These are phyloP conservation scores for Rheum nobile DNA, from an alignment of 148 eudicot species.

Conservation along the genomic window DNA sequence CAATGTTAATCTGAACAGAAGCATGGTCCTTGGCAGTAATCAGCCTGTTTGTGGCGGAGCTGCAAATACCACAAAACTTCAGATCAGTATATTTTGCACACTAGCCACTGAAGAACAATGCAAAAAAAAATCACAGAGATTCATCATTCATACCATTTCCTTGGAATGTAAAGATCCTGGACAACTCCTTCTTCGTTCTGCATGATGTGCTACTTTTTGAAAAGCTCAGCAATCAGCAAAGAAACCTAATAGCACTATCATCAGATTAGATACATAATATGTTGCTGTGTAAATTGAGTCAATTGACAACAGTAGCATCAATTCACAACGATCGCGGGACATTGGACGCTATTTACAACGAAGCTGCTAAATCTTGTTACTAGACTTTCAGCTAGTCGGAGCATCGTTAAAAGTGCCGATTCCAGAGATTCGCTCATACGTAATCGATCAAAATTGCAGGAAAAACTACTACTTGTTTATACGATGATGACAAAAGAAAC, in stretches of 20 bases:
- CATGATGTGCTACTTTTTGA: constrained; percentile 3
- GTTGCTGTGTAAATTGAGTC: too few relatives aligned
- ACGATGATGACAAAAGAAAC: not conserved
- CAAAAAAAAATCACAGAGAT: not conserved
- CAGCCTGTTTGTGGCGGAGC: constrained; percentile 77
- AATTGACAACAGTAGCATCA: not conserved
- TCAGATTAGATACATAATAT: not conserved
- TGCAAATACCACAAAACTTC: constrained; percentile 11
- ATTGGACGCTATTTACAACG: not conserved
- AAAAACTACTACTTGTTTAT: not conserved
- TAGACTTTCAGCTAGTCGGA: too few relatives aligned
- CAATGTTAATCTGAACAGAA: constrained; percentile 67
- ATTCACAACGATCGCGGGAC: not conserved
- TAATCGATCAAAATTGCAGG: not conserved
- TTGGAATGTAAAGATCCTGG: constrained; percentile 12
- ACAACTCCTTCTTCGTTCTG: constrained; percentile 12
- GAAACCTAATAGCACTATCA: not conserved
- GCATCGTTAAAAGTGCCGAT: not conserved
- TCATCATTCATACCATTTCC: constrained; percentile 6
- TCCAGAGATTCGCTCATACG: not conserved
- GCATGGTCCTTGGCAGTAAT: constrained; percentile 87
- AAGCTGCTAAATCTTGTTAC: not conserved
- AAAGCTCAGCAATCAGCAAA: not conserved
- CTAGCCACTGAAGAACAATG: not conserved
- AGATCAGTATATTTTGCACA: not conserved